Conservation (phyloP, 2,329 filamentous ascomycete genomes). For the Pseudogymnoascus sp. region DNA sequence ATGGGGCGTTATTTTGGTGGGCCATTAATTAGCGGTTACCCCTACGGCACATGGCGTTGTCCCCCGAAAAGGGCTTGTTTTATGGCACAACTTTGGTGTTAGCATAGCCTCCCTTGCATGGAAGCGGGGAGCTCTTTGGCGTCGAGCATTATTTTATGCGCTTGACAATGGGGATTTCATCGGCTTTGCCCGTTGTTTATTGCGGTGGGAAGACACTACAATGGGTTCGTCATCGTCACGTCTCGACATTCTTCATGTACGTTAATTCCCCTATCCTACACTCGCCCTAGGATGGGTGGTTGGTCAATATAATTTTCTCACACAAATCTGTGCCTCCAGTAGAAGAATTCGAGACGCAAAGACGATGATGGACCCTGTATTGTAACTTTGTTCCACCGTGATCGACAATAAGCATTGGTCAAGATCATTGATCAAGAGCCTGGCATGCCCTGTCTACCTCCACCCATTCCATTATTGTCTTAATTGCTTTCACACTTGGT, state of each 20-base stretch:
- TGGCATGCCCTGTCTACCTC: neutral
- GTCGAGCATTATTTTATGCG: constrained; percentile 21
- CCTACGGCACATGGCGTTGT: constrained; percentile 6
- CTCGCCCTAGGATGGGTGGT: constrained; percentile 26
- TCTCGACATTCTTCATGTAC: constrained; percentile 50
- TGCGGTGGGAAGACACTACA: constrained; percentile 19
- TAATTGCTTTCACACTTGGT: neutral
- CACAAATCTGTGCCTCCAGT: constrained; percentile 31
- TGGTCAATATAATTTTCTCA: constrained; percentile 42
- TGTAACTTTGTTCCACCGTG: constrained; percentile 31
- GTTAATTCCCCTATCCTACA: constrained; percentile 43
- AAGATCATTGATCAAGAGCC: constrained; percentile 14
- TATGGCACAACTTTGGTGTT: constrained; percentile 31
- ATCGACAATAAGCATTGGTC: constrained; percentile 10
- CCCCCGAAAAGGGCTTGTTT: constrained; percentile 25
- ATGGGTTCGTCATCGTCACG: constrained; percentile 64
- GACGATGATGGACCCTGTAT: constrained; percentile 55
- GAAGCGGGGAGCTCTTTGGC: constrained; percentile 28
- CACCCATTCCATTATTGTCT: neutral
- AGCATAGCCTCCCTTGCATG: constrained; percentile 34
- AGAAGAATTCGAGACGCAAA: constrained; percentile 32
- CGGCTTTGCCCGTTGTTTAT: constrained; percentile 16
- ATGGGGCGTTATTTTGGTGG: constrained; percentile 20
- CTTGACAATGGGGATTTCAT: constrained; percentile 17
- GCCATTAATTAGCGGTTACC: constrained; percentile 9